These are phyloP conservation scores for Ogataea salicorniae DNA, from an alignment of 805 yeast genomes.

Conservation along the genomic window DNA sequence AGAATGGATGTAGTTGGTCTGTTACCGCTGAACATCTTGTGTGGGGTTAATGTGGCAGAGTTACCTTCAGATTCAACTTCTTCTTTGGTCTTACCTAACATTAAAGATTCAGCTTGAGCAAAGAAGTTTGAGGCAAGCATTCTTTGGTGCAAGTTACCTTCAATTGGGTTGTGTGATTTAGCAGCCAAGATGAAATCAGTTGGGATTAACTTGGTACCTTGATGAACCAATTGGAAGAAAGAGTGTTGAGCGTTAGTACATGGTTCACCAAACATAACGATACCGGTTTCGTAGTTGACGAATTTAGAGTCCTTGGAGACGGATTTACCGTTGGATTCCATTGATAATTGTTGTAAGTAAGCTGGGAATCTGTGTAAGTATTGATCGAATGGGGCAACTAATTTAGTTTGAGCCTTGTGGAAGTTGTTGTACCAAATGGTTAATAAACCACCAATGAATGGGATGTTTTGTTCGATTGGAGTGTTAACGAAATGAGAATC, in stretches of 20 bases:
- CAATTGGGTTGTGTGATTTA: conserved; percentile 95
- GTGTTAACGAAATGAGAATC: conserved; percentile 85
- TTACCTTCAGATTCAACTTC: conserved; percentile 82
- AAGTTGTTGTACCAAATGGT: conserved; percentile 99
- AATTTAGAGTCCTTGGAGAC: conserved; percentile 89
- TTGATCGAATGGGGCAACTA: conserved; percentile 98
- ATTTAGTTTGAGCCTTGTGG: conserved; percentile 95
- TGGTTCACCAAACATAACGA: conserved; percentile 96
- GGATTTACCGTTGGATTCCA: conserved; percentile 99
- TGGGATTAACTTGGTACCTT: conserved; percentile 97
- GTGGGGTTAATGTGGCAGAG: conserved; percentile 83
- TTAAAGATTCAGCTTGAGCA: conserved; percentile 96
- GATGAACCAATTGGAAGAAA: conserved; percentile 98
- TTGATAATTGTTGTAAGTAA: conserved; percentile 94
- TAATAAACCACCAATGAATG: conserved; percentile 87
- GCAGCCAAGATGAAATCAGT: conserved; percentile 97
- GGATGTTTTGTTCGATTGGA: conserved; percentile 87
- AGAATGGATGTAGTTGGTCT: conserved; percentile 98
- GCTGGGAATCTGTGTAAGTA: conserved; percentile 99
- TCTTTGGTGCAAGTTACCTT: conserved; percentile 87
- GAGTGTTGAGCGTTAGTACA: conserved; percentile 99
- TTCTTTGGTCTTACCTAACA: conserved; percentile 88
- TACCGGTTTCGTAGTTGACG: conserved; percentile 93
- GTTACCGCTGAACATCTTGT: conserved; percentile 95
- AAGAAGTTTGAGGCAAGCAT: conserved; percentile 99